Evolutionary conservation across 2,329 filamentous ascomycete genomes (phyloP), one percentile per base, ranked within the genome.

Genomic region (Berkeleyomyces rouxiae): DNA sequence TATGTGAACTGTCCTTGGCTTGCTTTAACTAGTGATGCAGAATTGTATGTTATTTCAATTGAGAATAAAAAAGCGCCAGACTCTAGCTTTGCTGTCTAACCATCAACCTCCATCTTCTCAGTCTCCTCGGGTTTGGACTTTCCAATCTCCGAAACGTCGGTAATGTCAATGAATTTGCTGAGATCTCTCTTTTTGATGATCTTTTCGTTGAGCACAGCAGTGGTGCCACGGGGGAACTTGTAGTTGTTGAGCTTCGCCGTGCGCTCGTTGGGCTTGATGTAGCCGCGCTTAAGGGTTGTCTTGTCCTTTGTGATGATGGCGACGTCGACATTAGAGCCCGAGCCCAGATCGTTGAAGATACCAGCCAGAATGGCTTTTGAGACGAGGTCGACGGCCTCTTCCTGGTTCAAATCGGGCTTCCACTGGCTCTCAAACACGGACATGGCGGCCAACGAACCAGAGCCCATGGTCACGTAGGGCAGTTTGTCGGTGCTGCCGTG

Each of bases 391-490:
- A 96, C 78, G n/a, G 91, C 91, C 59, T 88, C 88, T 44, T 95
- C 87, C 68, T 83, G 80, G 67, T 82, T 86, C 72, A 96, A 74
- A 65, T 84, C 77, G 6, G 83, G 77, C 81, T 91, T 89, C 95
- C 95, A 99, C 76, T 86, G 85, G 59, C 91, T 95, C 80, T 99
- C 93, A 72, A 99, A 99, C 60, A 99, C 88, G 40, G 88, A 89
- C 93, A 99, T 99, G 72, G 93, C 93, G 37, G 93, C 93, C 68
- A 99, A 79, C 58, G 90, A 96, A 67, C 93, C 93, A 33, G 88
- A 95, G 62, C 93, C 93, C 93, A 99, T 99, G 67, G 95, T 99
- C 68, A 99, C 95, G 74, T 99, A 99, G 59, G 93, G 93, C 58
- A 99, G 85, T 80, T 97, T 99, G 78, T 99, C 93, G 66, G 93